Evolutionary conservation across 768 basidiomycete genomes (phyloP).

Genomic region (Candolleomyces eurysporus): DNA sequence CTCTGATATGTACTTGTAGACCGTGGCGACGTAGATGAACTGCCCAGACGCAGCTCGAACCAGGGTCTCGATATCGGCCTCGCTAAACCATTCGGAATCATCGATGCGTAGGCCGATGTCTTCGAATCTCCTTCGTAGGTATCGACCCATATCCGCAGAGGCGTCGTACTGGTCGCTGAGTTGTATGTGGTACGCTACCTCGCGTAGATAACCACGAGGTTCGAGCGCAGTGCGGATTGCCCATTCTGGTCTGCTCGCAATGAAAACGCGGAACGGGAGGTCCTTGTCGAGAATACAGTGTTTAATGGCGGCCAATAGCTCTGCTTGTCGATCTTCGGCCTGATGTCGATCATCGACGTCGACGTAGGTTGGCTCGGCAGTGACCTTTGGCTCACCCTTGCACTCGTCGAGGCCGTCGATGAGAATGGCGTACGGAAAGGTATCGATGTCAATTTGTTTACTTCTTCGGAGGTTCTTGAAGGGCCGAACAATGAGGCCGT

Average conservation of each 20-base stretch:
- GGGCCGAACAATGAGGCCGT: too few relatives aligned
- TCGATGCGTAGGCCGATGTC: background rate
- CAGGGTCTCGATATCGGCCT: background rate
- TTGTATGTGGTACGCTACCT: background rate
- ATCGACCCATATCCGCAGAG: background rate
- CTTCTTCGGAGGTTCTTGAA: too few relatives aligned
- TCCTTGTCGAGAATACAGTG: background rate
- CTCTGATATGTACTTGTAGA: background rate
- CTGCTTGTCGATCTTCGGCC: background rate
- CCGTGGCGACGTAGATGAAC: conserved; percentile 5
- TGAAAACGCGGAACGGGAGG: background rate
- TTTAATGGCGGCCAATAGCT: background rate
- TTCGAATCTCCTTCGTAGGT: background rate
- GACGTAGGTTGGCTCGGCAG: too few relatives aligned
- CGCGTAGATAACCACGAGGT: background rate
- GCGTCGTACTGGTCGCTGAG: conserved; percentile 1
- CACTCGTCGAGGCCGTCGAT: conserved; percentile 8
- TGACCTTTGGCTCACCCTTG: background rate
- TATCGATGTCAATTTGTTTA: too few relatives aligned
- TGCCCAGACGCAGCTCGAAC: background rate
- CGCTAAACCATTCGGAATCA: background rate
- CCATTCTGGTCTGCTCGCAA: conserved; percentile 1
- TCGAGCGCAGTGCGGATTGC: background rate
- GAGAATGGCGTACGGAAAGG: background rate
- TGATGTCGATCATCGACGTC: too few relatives aligned